These are phyloP conservation scores for Penicilliopsis zonata DNA, from an alignment of 495 filamentous ascomycete species.

Conservation along the genomic window DNA sequence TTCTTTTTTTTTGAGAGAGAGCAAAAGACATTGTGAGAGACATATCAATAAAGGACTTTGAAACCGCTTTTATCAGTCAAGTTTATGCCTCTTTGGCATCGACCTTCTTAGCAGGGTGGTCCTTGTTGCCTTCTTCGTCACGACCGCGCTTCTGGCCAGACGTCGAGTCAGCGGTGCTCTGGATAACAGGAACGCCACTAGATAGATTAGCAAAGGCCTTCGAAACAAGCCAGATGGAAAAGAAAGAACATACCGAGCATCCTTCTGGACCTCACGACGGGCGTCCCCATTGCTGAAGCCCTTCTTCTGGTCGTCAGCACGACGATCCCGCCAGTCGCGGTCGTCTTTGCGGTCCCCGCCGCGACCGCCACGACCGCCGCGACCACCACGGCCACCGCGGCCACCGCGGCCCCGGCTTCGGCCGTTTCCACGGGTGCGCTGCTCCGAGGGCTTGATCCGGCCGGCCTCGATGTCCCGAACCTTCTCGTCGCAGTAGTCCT, in stretches of 20 bases:
- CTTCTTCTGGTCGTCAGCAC: slow-evolving; percentile 51
- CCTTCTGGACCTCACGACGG: slow-evolving; percentile 24
- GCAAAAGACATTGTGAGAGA: too few species aligned
- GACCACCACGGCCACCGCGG: slow-evolving; percentile 50
- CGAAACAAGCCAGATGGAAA: slow-evolving; percentile 1
- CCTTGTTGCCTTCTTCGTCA: slow-evolving; percentile 26
- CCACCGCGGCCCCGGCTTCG: slow-evolving; percentile 12
- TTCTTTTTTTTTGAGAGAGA: too few species aligned
- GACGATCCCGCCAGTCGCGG: slow-evolving; percentile 57
- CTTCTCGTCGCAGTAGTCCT: slow-evolving; percentile 74
- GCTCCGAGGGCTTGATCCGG: slow-evolving; percentile 43
- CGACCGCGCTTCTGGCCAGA: slow-evolving; percentile 36
- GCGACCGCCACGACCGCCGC: slow-evolving; percentile 45
- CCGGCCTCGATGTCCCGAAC: slow-evolving; percentile 62
- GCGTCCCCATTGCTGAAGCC: slow-evolving; percentile 36
- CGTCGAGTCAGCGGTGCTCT: slow-evolving; percentile 22
- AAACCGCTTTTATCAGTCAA: too few species aligned
- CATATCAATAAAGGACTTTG: too few species aligned
- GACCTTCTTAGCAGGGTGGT: slow-evolving; percentile 36
- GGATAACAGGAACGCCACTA: slow-evolving; percentile 36
- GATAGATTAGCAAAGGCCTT: slow-evolving; percentile 3
- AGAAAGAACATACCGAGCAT: slow-evolving; percentile 26
- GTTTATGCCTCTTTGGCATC: slow-evolving; percentile 26
- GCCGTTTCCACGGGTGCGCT: slow-evolving; percentile 15
- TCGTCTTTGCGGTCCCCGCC: slow-evolving; percentile 26